These are phyloP conservation scores for Gloeostereum incarnatum DNA, from an alignment of 768 basidiomycete species.

Conservation along the genomic window DNA sequence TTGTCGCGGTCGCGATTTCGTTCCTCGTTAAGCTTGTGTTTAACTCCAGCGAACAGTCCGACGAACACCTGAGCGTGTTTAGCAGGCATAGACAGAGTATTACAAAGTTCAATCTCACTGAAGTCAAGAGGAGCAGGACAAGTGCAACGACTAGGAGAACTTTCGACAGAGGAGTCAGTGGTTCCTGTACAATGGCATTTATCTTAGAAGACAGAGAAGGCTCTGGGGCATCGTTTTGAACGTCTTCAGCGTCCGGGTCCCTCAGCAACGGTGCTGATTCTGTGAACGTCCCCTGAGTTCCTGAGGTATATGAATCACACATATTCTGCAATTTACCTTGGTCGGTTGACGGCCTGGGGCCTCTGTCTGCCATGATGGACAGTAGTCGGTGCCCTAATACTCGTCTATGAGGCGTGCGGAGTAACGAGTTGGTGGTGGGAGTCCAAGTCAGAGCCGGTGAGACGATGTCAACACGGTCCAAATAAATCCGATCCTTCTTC, in stretches of 20 bases:
- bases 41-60: slow-evolving; percentile 86
- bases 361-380: slow-evolving; percentile 51
- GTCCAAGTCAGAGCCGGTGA: no score
- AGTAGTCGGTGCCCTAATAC: no score
- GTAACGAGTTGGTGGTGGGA: no score
- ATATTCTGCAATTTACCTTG: slow-evolving; percentile 36
- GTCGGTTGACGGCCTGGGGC: slow-evolving; percentile 44
- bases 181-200: slow-evolving; percentile 56
- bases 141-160: slow-evolving; percentile 69
- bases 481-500: no score
- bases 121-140: slow-evolving; percentile 70
- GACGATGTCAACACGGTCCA: no score
- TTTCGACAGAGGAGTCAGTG: slow-evolving; percentile 78
- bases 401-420: no score
- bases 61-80: slow-evolving; percentile 56
- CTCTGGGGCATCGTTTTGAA: slow-evolving; percentile 14
- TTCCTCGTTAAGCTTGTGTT: slow-evolving; percentile 61
- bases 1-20: slow-evolving; percentile 24
- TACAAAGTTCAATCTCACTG: slow-evolving; percentile 24
- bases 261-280: slow-evolving; percentile 60
- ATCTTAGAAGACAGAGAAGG: slow-evolving; percentile 36
- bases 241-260: slow-evolving; percentile 32
- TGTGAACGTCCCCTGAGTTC: slow-evolving; percentile 14
- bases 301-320: slow-evolving; percentile 1
- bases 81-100: neutral